Percentiles rank a stretch among this genome's conserved stretches.
Conservation (phyloP, 305 asterid species). For the Rubia peregrina region DNA sequence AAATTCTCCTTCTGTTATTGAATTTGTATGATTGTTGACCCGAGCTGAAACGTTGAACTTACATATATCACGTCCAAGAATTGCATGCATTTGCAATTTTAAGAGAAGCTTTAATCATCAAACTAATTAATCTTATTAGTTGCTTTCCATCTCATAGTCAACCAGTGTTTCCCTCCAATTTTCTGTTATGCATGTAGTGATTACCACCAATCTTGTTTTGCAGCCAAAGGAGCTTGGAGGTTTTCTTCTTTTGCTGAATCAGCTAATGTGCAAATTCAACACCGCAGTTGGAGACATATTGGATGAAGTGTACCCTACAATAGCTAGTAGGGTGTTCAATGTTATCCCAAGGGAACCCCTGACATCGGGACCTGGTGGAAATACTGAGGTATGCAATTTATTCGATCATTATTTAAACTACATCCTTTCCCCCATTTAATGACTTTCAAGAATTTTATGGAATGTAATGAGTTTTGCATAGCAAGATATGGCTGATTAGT, state of each 20-base stretch:
- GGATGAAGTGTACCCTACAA: slow-evolving; percentile 79
- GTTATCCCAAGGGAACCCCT: slow-evolving; percentile 66
- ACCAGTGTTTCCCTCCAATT: neutral
- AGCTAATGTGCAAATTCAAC: slow-evolving; percentile 87
- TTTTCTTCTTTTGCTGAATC: slow-evolving; percentile 70
- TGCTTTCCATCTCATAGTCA: neutral
- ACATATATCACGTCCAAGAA: neutral
- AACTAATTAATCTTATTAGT: neutral
- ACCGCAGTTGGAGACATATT: slow-evolving; percentile 53
- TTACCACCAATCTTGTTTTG: slow-evolving; percentile 14
- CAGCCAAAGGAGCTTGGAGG: slow-evolving; percentile 93
- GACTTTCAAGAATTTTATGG: neutral
- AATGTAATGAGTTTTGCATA: neutral
- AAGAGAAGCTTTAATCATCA: neutral
- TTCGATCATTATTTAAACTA: neutral
- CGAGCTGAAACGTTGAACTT: neutral
- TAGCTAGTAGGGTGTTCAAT: slow-evolving; percentile 57
- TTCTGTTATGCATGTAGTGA: neutral
- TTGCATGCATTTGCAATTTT: neutral
- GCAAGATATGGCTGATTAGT: neutral
- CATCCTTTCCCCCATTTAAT: neutral
- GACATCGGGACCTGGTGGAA: slow-evolving; percentile 70
- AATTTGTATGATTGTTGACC: neutral
- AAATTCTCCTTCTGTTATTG: neutral
- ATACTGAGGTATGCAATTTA: slow-evolving; percentile 58